phyloP scores from a whole-genome alignment of 2,329 filamentous ascomycete genomes.

The Teratosphaeria destructans region DNA sequence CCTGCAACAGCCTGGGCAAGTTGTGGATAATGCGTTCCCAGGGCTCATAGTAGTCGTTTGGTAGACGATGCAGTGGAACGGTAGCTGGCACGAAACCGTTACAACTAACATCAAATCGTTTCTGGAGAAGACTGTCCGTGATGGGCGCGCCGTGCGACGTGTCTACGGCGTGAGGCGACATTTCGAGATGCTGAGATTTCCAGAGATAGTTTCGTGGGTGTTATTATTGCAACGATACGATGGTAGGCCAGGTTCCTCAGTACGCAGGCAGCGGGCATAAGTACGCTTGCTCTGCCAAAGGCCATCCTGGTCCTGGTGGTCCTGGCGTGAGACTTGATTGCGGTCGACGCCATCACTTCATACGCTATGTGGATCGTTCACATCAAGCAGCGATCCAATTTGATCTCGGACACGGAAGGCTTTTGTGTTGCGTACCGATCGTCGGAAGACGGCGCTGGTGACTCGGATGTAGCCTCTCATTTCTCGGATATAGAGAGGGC shows the following conservation, averaged over 20 bases:
- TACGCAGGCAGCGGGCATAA: neutral
- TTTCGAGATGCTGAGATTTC: conserved; percentile 1
- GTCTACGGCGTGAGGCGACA: conserved; percentile 18
- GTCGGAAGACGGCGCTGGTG: neutral
- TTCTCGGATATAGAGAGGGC: neutral
- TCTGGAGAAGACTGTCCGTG: conserved; percentile 9
- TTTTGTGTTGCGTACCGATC: neutral
- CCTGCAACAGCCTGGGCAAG: conserved; percentile 61
- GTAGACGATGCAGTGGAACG: conserved; percentile 63
- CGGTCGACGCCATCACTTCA: neutral
- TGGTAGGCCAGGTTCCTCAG: neutral
- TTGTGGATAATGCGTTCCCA: conserved; percentile 81
- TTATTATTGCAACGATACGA: neutral
- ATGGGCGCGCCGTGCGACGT: conserved; percentile 6
- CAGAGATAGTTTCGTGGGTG: neutral
- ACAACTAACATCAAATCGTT: conserved; percentile 13
- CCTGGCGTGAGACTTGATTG: neutral
- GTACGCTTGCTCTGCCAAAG: neutral
- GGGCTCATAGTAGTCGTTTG: conserved; percentile 84
- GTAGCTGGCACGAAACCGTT: conserved; percentile 78
- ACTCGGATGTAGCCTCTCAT: neutral
- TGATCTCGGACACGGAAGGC: neutral
- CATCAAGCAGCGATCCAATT: neutral
- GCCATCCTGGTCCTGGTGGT: neutral
- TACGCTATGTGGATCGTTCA: neutral